phyloP scores from a whole-genome alignment of 805 yeast genomes.

The Yarrowia sp. region DNA sequence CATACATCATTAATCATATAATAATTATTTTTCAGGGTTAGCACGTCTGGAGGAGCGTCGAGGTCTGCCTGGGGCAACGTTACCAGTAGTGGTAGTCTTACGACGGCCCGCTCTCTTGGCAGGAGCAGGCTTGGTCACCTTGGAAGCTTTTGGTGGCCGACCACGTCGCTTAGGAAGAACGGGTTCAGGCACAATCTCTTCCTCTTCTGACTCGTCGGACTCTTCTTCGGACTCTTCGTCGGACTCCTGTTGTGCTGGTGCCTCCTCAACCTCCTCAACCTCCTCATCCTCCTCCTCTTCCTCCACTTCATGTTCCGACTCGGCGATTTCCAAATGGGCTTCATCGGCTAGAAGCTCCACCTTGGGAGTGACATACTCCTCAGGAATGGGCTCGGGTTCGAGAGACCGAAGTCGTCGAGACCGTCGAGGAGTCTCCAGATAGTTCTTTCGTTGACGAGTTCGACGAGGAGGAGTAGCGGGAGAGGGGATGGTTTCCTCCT shows the following conservation, averaged over 20 bases:
- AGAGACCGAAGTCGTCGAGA: conserved; percentile 8
- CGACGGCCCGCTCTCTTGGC: not conserved
- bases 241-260: too few relatives aligned
- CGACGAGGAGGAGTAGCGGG: conserved; percentile 1
- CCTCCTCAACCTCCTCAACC: not conserved
- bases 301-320: not conserved
- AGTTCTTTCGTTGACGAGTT: not conserved
- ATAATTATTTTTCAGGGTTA: not conserved
- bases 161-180: conserved; percentile 8
- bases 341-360: conserved; percentile 11
- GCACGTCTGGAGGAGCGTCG: conserved; percentile 18
- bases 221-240: not conserved
- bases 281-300: not conserved
- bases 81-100: not conserved
- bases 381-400: conserved; percentile 23
- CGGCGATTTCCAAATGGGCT: conserved; percentile 7
- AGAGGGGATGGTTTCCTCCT: not conserved
- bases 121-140: conserved; percentile 7
- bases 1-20: not conserved
- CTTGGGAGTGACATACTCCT: conserved; percentile 8
- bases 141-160: not conserved
- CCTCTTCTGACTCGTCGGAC: not conserved
- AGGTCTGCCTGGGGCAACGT: not conserved
- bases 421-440: conserved; percentile 4
- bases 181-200: not conserved